Percentiles rank a stretch among this genome's conserved stretches.
These are phyloP conservation scores for Letharia columbiana DNA, from an alignment of 495 filamentous ascomycete genomes.

Conservation along the genomic window DNA sequence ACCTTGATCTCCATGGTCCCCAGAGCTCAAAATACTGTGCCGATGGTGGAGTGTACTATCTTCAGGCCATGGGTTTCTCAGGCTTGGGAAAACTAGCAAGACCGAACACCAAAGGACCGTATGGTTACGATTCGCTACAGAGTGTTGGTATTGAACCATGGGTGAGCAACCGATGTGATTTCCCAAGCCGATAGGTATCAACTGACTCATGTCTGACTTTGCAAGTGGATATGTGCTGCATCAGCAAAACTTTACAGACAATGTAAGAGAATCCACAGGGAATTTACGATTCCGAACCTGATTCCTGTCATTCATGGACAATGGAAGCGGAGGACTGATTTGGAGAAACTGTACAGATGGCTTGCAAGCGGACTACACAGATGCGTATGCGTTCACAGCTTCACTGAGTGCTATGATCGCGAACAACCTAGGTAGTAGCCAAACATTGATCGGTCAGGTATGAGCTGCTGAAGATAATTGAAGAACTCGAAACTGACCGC, in stretches of 20 bases:
- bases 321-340: background rate
- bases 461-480: background rate
- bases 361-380: background rate
- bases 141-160: background rate
- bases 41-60: slow-evolving; percentile 6
- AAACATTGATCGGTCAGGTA: background rate
- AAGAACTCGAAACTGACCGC: background rate
- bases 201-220: background rate
- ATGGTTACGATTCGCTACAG: background rate
- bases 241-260: background rate
- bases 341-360: background rate
- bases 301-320: background rate
- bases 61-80: background rate
- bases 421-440: background rate
- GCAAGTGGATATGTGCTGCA: slow-evolving; percentile 1
- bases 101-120: background rate
- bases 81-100: no score
- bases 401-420: background rate
- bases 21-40: background rate
- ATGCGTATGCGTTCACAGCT: slow-evolving; percentile 1
- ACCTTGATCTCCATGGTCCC: background rate
- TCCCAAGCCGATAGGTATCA: background rate
- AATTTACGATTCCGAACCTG: background rate
- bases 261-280: background rate
- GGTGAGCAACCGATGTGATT: background rate